Evolutionary conservation across 1,284 basidiomycete species (phyloP).

Genomic region (Leccinum subrobustum): DNA sequence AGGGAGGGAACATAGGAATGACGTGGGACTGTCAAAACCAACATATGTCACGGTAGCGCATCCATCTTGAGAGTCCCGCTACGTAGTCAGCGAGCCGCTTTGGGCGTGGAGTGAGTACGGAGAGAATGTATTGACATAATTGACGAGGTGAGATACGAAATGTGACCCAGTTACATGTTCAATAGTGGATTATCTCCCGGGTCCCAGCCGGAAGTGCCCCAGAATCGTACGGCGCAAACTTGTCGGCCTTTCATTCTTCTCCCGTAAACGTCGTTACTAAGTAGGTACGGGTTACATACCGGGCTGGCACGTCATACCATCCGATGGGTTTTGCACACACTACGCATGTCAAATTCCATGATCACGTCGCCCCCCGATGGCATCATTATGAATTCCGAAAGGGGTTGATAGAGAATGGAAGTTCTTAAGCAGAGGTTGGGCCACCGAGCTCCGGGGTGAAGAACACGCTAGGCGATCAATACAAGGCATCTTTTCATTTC

Average conservation of each 20-base stretch:
- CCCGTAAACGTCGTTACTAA: neutral
- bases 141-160: neutral
- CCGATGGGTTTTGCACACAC: neutral
- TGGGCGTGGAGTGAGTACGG: neutral
- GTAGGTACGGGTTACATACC: neutral
- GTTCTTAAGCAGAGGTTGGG: neutral
- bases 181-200: constrained; percentile 13
- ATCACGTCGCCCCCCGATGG: constrained; percentile 17
- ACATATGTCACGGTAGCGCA: neutral
- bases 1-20: constrained; percentile 10
- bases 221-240: constrained; percentile 6
- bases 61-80: neutral
- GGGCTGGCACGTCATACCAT: neutral
- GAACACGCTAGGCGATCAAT: constrained; percentile 22
- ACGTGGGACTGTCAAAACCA: constrained; percentile 23
- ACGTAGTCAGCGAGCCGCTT: neutral
- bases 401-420: constrained; percentile 27
- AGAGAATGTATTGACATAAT: constrained; percentile 10
- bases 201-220: constrained; percentile 7
- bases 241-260: neutral
- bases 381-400: constrained; percentile 21
- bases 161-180: neutral
- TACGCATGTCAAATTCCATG: constrained; percentile 11
- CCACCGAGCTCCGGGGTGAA: constrained; percentile 5
- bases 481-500: constrained; percentile 29